Evolutionary conservation across 129 eudicot genomes (phyloP).

Genomic region (Helichrysum umbraculigerum): DNA sequence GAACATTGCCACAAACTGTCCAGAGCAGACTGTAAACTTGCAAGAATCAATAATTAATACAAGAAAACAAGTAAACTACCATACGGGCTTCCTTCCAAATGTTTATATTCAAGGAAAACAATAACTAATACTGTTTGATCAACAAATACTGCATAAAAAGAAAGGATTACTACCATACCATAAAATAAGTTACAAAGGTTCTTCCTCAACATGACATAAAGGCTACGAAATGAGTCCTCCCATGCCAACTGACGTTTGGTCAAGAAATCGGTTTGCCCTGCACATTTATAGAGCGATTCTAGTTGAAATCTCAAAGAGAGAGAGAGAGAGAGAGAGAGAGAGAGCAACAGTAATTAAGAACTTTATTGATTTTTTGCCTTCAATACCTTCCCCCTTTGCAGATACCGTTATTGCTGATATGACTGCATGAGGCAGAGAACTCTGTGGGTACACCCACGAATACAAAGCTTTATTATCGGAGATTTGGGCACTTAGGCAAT

Average conservation of each 20-base stretch:
- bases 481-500: slow-evolving; percentile 33
- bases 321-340: no score
- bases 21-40: slow-evolving; percentile 10
- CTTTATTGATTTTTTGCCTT: no score
- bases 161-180: slow-evolving; percentile 72
- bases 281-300: background rate
- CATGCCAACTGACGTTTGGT: slow-evolving; percentile 78
- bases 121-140: background rate
- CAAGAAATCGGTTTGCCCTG: slow-evolving; percentile 72
- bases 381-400: slow-evolving; percentile 62
- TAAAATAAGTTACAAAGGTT: slow-evolving; percentile 71
- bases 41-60: slow-evolving; percentile 6
- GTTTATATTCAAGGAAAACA: no score
- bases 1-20: slow-evolving; percentile 58
- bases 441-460: slow-evolving; percentile 96
- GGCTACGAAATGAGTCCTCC: slow-evolving; percentile 92
- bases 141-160: background rate
- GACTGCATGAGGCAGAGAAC: slow-evolving; percentile 72
- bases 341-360: background rate
- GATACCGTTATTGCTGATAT: slow-evolving; percentile 72
- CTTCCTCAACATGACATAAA: slow-evolving; percentile 80
- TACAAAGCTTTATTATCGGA: slow-evolving; percentile 38
- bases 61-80: background rate
- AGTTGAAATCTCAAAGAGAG: background rate
- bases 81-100: background rate